Evolutionary conservation across 2,329 filamentous ascomycete genomes (phyloP).

Genomic region (Ophiognomonia clavigignenti-juglandacearum): DNA sequence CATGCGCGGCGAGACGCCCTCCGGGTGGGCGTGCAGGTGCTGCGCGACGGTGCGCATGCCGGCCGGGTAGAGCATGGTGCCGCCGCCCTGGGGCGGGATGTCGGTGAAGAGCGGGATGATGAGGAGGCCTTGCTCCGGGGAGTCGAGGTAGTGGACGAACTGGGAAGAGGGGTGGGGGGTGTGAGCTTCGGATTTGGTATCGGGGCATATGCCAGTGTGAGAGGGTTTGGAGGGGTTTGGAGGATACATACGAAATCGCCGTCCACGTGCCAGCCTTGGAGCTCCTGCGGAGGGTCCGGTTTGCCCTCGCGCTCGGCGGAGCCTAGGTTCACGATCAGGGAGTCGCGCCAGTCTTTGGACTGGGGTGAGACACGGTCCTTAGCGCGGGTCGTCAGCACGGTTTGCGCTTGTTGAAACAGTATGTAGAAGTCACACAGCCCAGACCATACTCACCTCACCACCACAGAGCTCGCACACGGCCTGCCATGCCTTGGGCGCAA

Average conservation of each 20-base stretch:
- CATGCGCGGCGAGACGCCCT: constrained; percentile 64
- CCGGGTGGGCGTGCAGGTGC: constrained; percentile 56
- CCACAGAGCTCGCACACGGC: constrained; percentile 64
- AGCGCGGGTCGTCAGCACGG: not conserved
- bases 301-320: constrained; percentile 46
- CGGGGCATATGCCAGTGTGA: not conserved
- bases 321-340: constrained; percentile 66
- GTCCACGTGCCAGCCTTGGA: constrained; percentile 63
- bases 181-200: too few relatives aligned
- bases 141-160: constrained; percentile 68
- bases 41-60: constrained; percentile 53
- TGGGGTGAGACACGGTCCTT: constrained; percentile 40
- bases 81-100: constrained; percentile 56
- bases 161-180: not conserved
- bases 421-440: too few relatives aligned
- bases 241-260: constrained; percentile 49
- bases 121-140: constrained; percentile 62
- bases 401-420: too few relatives aligned
- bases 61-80: constrained; percentile 58
- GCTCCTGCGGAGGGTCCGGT: constrained; percentile 44
- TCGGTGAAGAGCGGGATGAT: constrained; percentile 66
- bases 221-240: not conserved
- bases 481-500: constrained; percentile 62
- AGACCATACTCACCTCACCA: constrained; percentile 49
- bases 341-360: constrained; percentile 58